phyloP scores from a whole-genome alignment of 352 stramenopile genomes.

The Pythium brassicae region DNA sequence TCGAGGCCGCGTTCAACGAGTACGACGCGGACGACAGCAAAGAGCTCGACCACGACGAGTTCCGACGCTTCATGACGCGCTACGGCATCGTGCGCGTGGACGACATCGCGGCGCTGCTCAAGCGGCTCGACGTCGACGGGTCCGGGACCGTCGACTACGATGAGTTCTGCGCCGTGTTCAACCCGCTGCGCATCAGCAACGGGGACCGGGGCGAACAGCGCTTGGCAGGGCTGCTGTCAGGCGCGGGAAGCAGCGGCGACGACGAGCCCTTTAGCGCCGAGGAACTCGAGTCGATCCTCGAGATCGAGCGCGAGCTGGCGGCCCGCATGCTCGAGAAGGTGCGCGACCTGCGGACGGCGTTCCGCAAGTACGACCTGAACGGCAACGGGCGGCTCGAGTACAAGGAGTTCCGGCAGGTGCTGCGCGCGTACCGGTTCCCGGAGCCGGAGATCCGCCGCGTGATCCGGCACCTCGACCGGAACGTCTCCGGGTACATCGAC shows the following conservation, averaged over 20 bases:
- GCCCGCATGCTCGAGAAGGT: slow-evolving; percentile 48
- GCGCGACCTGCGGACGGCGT: slow-evolving; percentile 50
- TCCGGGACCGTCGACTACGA: slow-evolving; percentile 52
- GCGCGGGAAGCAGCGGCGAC: slow-evolving; percentile 1
- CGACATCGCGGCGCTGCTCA: slow-evolving; percentile 49
- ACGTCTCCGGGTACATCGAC: slow-evolving; percentile 70
- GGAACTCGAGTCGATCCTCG: slow-evolving; percentile 51
- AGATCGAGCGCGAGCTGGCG: slow-evolving; percentile 62
- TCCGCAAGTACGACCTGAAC: slow-evolving; percentile 66
- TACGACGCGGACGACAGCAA: slow-evolving; percentile 54
- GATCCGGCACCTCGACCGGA: slow-evolving; percentile 58
- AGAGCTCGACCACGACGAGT: slow-evolving; percentile 56
- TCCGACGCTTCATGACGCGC: slow-evolving; percentile 61
- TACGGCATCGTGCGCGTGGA: slow-evolving; percentile 55
- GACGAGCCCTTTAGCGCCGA: slow-evolving; percentile 36
- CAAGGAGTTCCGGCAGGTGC: slow-evolving; percentile 59
- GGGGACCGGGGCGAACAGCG: slow-evolving; percentile 3
- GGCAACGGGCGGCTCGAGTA: slow-evolving; percentile 66
- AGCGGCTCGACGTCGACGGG: slow-evolving; percentile 38
- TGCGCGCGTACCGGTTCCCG: slow-evolving; percentile 53
- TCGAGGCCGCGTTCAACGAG: slow-evolving; percentile 58
- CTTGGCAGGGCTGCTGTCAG: slow-evolving; percentile 1
- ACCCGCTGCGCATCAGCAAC: slow-evolving; percentile 28
- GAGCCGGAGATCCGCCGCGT: slow-evolving; percentile 69
- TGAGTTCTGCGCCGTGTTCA: slow-evolving; percentile 57